Conservation (phyloP, 2,329 filamentous ascomycete genomes). For the Xylaria sp. region DNA sequence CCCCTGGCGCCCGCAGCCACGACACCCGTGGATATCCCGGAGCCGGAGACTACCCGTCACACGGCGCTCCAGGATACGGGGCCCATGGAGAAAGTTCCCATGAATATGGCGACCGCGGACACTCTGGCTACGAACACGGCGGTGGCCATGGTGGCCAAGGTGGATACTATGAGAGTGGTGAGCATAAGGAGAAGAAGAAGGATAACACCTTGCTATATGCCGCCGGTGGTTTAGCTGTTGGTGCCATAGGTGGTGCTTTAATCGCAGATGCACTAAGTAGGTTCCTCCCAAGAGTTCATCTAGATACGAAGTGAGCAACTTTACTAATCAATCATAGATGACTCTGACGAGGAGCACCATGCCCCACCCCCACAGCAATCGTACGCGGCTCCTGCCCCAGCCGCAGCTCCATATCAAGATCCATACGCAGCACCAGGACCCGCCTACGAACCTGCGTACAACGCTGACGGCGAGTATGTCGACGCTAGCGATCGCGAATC, state of each 20-base stretch:
- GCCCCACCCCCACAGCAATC: constrained; percentile 15
- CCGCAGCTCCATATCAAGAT: constrained; percentile 8
- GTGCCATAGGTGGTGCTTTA: constrained; percentile 62
- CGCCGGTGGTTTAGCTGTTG: constrained; percentile 62
- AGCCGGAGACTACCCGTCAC: constrained; percentile 30
- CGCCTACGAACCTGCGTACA: constrained; percentile 44
- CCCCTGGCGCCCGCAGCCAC: constrained; percentile 46
- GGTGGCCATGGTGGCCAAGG: constrained; percentile 24
- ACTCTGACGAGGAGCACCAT: constrained; percentile 39
- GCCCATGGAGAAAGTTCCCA: constrained; percentile 29
- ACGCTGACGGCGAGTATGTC: constrained; percentile 50
- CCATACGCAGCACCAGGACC: constrained; percentile 40
- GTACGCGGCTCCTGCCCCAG: constrained; percentile 15
- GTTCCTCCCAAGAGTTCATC: background rate
- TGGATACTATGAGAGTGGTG: constrained; percentile 19
- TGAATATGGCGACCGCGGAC: constrained; percentile 24
- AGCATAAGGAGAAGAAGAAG: constrained; percentile 49
- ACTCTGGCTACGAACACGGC: constrained; percentile 25
- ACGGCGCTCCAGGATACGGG: constrained; percentile 12
- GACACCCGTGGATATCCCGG: constrained; percentile 29
- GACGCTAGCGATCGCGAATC: constrained; percentile 49
- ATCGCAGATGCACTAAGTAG: constrained; percentile 62
- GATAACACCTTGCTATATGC: constrained; percentile 61
- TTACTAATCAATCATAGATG: constrained; percentile 34
- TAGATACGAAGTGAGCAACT: no score